Conservation (phyloP, 805 yeast species). For the Debaryomyces tyrocola region DNA sequence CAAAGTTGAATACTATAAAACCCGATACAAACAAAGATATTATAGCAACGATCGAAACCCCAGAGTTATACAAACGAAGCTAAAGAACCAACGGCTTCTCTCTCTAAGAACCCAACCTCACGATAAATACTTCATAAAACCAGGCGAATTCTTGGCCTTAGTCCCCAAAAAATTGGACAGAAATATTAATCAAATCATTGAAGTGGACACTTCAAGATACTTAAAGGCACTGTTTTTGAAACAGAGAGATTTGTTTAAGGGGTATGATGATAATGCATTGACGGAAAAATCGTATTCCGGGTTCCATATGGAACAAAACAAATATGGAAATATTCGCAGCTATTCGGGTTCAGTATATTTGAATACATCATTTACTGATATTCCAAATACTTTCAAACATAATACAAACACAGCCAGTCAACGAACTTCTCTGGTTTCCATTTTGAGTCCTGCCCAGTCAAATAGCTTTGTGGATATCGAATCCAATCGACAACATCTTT, state of each 20-base stretch:
- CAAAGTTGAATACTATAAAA: conserved; percentile 30
- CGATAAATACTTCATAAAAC: conserved; percentile 27
- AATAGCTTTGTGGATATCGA: too few relatives aligned
- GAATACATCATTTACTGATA: too few relatives aligned
- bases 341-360: neutral
- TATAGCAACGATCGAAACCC: conserved; percentile 39
- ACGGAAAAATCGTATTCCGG: neutral
- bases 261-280: conserved; percentile 1
- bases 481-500: too few relatives aligned
- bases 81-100: conserved; percentile 30
- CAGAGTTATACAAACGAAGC: conserved; percentile 36
- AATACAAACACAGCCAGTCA: too few relatives aligned
- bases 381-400: too few relatives aligned
- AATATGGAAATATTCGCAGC: conserved; percentile 1
- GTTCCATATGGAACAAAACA: neutral
- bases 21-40: conserved; percentile 36
- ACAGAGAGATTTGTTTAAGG: neutral
- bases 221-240: neutral
- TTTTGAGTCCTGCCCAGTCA: too few relatives aligned
- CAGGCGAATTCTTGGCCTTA: conserved; percentile 33
- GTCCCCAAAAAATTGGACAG: conserved; percentile 4
- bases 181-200: neutral
- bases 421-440: too few relatives aligned
- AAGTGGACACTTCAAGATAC: neutral
- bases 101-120: conserved; percentile 40